Conservation (phyloP, 2,329 filamentous ascomycete species). For the Ilyonectria destructans region DNA sequence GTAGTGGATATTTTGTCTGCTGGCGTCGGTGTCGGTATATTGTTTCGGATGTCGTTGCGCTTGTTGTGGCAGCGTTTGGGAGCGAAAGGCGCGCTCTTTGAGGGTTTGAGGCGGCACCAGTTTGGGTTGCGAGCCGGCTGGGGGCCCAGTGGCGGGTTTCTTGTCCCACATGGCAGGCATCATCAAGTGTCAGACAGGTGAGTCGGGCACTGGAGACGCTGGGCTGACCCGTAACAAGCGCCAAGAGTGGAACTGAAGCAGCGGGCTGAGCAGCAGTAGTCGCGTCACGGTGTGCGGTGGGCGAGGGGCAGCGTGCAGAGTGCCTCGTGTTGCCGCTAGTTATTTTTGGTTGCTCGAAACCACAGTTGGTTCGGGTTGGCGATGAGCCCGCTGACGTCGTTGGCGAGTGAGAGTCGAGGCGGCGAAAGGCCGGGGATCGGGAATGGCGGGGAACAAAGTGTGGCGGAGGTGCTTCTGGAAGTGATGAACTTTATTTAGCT, state of each 20-base stretch:
- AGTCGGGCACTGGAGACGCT: slow-evolving; percentile 17
- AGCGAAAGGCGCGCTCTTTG: slow-evolving; percentile 48
- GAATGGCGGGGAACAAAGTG: slow-evolving; percentile 24
- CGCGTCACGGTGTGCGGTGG: slow-evolving; percentile 12
- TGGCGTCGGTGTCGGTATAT: slow-evolving; percentile 32
- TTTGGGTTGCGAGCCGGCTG: slow-evolving; percentile 28
- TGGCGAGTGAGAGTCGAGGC: slow-evolving; percentile 3
- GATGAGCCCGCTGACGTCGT: slow-evolving; percentile 38
- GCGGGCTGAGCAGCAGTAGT: slow-evolving; percentile 8
- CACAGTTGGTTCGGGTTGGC: slow-evolving; percentile 32
- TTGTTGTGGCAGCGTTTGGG: slow-evolving; percentile 36
- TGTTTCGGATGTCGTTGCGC: slow-evolving; percentile 34
- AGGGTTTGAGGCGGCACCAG: slow-evolving; percentile 47
- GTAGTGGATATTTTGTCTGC: slow-evolving; percentile 20
- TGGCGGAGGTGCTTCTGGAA: slow-evolving; percentile 35
- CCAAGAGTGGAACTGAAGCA: slow-evolving; percentile 4
- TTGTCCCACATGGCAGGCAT: slow-evolving; percentile 50
- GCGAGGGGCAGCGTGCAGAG: slow-evolving; percentile 16
- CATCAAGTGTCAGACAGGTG: slow-evolving; percentile 30
- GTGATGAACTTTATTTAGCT: slow-evolving; percentile 1
- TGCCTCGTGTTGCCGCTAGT: slow-evolving; percentile 40
- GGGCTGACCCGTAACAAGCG: slow-evolving; percentile 5
- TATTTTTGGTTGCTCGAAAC: slow-evolving; percentile 43
- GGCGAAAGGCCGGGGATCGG: slow-evolving; percentile 10
- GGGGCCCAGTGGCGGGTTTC: slow-evolving; percentile 44